A percentile compares a stretch with the other conserved stretches of the same genome.
phyloP scores from a whole-genome alignment of 345 rosid species.

The Gossypium australe region DNA sequence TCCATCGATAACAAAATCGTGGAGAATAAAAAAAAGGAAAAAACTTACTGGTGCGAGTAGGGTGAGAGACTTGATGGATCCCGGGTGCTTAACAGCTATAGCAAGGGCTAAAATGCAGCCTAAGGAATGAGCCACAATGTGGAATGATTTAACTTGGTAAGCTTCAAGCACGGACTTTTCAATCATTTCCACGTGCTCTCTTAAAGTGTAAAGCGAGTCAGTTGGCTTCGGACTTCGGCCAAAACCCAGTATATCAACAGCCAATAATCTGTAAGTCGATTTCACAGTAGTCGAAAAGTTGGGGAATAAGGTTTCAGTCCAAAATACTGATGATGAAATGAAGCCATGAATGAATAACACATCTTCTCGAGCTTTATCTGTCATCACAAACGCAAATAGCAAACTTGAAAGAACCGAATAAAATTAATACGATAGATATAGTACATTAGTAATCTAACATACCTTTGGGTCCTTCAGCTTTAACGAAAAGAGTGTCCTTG shows the following conservation, averaged over 20 bases:
- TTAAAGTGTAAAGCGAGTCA: constrained; percentile 81
- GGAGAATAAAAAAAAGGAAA: background rate
- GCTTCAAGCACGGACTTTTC: constrained; percentile 67
- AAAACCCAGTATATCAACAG: constrained; percentile 80
- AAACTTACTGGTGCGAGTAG: constrained; percentile 78
- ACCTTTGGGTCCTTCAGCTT: constrained; percentile 57
- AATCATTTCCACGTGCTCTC: constrained; percentile 91
- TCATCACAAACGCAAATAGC: background rate
- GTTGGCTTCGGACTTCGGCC: constrained; percentile 96
- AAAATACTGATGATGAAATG: constrained; percentile 91
- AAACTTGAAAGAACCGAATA: background rate
- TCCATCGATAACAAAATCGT: no score
- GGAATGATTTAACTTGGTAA: constrained; percentile 74
- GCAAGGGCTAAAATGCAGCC: constrained; percentile 99
- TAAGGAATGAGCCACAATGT: constrained; percentile 95
- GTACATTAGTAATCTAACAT: background rate
- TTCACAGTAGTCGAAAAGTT: constrained; percentile 67
- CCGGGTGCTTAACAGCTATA: constrained; percentile 69
- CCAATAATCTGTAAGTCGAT: constrained; percentile 64
- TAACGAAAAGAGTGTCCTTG: constrained; percentile 63
- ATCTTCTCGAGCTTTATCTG: constrained; percentile 59
- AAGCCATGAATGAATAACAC: constrained; percentile 95
- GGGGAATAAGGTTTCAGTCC: constrained; percentile 96
- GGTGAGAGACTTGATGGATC: constrained; percentile 78
- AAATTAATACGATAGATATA: background rate